phyloP scores from a whole-genome alignment of 257 asterid species.

The Nicotiana undulata region DNA sequence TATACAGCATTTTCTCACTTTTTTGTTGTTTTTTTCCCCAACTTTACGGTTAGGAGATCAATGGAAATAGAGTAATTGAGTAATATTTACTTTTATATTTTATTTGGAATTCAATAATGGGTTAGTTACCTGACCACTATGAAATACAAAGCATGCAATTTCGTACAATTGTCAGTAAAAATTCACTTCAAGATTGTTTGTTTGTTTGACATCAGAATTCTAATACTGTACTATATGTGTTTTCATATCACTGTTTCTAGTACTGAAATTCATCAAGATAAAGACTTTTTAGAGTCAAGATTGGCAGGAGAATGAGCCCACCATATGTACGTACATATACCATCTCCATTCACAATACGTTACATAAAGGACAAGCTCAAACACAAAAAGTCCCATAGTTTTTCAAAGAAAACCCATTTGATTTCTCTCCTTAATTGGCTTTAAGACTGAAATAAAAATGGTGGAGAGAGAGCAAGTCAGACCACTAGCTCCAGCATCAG shows the following conservation, averaged over 20 bases:
- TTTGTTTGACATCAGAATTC: neutral
- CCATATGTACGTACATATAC: neutral
- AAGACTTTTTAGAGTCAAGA: neutral
- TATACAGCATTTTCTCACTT: neutral
- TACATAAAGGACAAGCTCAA: neutral
- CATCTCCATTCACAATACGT: neutral
- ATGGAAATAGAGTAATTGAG: neutral
- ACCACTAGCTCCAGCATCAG: slow-evolving; percentile 59
- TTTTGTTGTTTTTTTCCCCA: neutral
- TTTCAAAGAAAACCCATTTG: neutral
- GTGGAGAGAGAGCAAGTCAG: slow-evolving; percentile 51
- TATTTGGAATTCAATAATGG: neutral
- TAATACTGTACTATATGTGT: neutral
- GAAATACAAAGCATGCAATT: neutral
- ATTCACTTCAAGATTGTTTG: neutral
- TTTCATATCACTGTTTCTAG: neutral
- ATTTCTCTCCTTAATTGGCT: neutral
- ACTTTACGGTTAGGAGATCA: neutral
- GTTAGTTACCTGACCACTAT: neutral
- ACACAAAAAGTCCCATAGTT: neutral
- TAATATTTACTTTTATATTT: neutral
- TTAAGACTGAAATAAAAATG: slow-evolving; percentile 10
- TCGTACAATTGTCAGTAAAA: neutral
- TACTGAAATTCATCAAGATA: neutral
- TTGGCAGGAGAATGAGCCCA: neutral